Evolutionary conservation across 441 rosid species (phyloP), one percentile per base, ranked within the genome.

Genomic region (Eutrema salsugineum): DNA sequence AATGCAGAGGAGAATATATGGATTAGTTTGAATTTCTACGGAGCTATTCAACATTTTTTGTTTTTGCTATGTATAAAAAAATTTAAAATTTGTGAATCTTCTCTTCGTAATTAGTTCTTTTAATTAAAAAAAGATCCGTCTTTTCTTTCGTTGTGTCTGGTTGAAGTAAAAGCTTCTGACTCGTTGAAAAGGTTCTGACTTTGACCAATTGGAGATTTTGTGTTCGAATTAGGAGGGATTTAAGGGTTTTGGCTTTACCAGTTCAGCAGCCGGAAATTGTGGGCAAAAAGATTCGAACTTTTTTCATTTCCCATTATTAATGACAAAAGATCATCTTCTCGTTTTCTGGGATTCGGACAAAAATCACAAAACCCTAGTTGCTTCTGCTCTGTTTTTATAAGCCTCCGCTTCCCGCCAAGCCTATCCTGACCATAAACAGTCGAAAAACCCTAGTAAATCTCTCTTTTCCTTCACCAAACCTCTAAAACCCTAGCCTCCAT

Each of bases 351-450:
- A 73, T 65, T 65, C 59, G 19, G 59, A 55, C 65, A 64, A 27
- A 19, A 57, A 0, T 11, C 57, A 39, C 50, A 49, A 66, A 75
- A 75, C 73, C 78, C 78, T 75, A 75, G 68, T 68, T 43, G 40
- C 48, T 59, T 19, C 72, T 42, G 22, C 72, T 58, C 38, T 53
- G 43, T 62, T 75, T 57, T 55, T 47, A 68, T 49, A 56, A 63
- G 47, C 59, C 65, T 64, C 77, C 56, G 10, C 80, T 84, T 87
- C 87, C 89, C 89, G 87, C 89, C 89, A 83, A 68, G 33, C 71
- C 64, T 24, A 35, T 39, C 19, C 24, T 30, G 1, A 24, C 38
- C 76, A 33, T 36, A 43, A 53, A 71, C 70, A 65, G 35, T 62
- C 71, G 63, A 60, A 72, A 80, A 63, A 61, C 80, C 51, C 72